Evolutionary conservation across 208 protist species (phyloP).

Genomic region (Crithidia sp.): DNA sequence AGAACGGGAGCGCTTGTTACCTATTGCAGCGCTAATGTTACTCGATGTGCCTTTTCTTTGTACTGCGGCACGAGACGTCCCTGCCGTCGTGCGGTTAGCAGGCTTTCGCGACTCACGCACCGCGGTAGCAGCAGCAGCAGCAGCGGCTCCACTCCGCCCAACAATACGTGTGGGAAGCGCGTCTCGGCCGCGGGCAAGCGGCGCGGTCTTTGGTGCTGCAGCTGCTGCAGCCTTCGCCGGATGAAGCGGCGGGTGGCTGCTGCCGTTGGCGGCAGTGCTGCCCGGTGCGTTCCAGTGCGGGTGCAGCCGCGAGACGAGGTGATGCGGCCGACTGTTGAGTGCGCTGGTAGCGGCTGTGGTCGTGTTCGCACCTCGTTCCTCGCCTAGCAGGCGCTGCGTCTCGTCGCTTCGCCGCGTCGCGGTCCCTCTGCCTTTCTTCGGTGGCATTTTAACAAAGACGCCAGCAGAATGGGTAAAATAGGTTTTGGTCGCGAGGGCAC

Average conservation of each 20-base stretch:
- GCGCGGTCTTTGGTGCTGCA: not conserved
- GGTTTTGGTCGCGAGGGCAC: no score
- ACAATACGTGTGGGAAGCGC: slow-evolving; percentile 3
- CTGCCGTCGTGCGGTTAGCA: no score
- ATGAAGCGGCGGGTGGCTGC: not conserved
- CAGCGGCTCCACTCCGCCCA: not conserved
- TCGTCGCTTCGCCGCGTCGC: slow-evolving; percentile 6
- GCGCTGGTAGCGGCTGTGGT: not conserved
- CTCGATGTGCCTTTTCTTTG: not conserved
- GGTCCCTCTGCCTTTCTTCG: slow-evolving; percentile 4
- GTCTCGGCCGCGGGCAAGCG: not conserved
- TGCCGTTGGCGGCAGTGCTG: not conserved
- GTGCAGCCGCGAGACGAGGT: slow-evolving; percentile 28
- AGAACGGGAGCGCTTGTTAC: slow-evolving; percentile 22
- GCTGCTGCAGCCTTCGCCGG: not conserved
- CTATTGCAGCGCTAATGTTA: not conserved
- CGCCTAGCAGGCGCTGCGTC: slow-evolving; percentile 19
- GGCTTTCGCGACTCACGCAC: not conserved
- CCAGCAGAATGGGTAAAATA: no score
- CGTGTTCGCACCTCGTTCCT: not conserved
- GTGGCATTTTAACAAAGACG: slow-evolving; percentile 30
- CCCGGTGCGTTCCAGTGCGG: slow-evolving; percentile 18
- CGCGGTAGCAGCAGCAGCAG: not conserved
- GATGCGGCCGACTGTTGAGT: slow-evolving; percentile 19
- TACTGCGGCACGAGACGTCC: not conserved